phyloP scores from a whole-genome alignment of 176 grass and related monocot species.

The Zea luxurians region DNA sequence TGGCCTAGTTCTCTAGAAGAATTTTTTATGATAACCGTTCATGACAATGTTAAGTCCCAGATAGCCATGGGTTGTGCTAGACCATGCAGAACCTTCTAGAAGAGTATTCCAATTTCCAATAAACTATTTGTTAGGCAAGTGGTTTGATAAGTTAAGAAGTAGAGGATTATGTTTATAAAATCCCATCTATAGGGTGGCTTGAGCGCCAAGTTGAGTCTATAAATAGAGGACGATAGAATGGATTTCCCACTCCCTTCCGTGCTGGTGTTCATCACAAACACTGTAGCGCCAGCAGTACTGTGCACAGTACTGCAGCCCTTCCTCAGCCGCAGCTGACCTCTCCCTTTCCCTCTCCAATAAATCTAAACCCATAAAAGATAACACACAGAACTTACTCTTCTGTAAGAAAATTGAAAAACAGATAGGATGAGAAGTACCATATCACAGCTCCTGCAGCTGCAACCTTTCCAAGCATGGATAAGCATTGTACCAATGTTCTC shows the following conservation, averaged over 20 bases:
- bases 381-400: slow-evolving; percentile 16
- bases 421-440: slow-evolving; percentile 63
- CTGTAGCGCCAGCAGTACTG: neutral
- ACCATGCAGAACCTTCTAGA: neutral
- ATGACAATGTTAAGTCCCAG: neutral
- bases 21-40: neutral
- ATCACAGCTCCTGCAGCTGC: slow-evolving; percentile 95
- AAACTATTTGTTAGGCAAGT: neutral
- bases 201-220: neutral
- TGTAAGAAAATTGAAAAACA: slow-evolving; percentile 23
- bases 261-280: neutral
- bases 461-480: slow-evolving; percentile 98
- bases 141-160: neutral
- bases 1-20: slow-evolving; percentile 24
- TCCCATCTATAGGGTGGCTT: neutral
- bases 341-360: neutral
- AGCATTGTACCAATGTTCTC: slow-evolving; percentile 88
- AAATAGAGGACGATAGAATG: neutral
- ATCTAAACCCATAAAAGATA: slow-evolving; percentile 2
- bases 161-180: neutral
- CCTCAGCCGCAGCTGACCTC: neutral
- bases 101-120: neutral
- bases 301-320: neutral
- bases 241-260: neutral
- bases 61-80: neutral